These are phyloP conservation scores for Coniochaeta sp. DNA, from an alignment of 2,329 filamentous ascomycete genomes.

Conservation along the genomic window DNA sequence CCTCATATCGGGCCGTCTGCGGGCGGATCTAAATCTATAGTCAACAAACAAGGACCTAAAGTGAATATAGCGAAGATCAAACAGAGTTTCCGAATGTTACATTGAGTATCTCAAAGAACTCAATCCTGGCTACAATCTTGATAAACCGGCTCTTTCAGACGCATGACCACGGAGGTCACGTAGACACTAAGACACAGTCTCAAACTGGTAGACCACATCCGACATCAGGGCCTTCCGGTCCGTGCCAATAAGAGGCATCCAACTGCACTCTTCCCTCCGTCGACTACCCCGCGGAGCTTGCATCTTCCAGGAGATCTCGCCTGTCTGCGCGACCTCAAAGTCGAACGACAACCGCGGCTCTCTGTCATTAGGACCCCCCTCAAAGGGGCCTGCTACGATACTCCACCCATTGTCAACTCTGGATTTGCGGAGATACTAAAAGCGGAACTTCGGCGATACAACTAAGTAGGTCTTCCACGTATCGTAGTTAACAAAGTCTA, in stretches of 20 bases:
- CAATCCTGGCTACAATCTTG: too few species aligned
- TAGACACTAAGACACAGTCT: too few species aligned
- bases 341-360: neutral
- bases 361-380: neutral
- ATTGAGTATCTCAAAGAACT: too few species aligned
- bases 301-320: neutral
- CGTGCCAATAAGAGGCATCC: too few species aligned
- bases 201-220: too few species aligned
- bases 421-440: neutral
- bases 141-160: too few species aligned
- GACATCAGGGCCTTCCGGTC: too few species aligned
- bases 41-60: too few species aligned
- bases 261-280: neutral
- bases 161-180: too few species aligned
- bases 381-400: neutral
- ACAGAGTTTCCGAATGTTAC: too few species aligned
- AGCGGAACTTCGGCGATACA: neutral
- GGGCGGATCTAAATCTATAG: too few species aligned
- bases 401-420: neutral
- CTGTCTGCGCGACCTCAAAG: neutral
- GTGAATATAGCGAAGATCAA: too few species aligned
- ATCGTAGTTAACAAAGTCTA: neutral
- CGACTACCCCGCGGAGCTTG: neutral
- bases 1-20: slow-evolving; percentile 1
- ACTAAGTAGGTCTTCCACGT: neutral